Base-by-base conservation (phyloP, 2,329 filamentous ascomycete genomes). In the Tolypocladium inflatum region DNA sequence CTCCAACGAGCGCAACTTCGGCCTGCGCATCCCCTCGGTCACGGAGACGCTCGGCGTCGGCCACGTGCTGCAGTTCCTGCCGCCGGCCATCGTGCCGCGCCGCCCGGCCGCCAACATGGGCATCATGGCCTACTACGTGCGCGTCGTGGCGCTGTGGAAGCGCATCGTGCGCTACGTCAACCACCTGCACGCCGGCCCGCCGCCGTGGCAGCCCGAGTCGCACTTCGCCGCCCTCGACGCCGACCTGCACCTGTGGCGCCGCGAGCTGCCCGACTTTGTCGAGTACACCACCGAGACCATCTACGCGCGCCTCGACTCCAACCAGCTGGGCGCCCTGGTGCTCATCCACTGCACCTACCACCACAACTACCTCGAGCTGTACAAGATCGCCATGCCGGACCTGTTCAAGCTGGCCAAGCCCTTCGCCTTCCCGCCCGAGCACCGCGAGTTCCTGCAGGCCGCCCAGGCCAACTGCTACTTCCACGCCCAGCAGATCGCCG, bases 311-410 rank as follows among this genome's bases (percentile, higher is more conserved):
- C 70, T 76, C 23, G 76, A 77, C 60, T 77, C 76, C 1, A 74
- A 76, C 41, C 75, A 78, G 61, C 70, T 78, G 0, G 76, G 76
- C 17, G 75, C 75, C 11, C 66, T 78, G 48, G 72, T 76, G 15
- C 62, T 78, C 4, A 69, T 78, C 10, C 76, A 78, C 62, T 77
- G 75, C 62, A 78, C 76, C 33, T 78, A 77, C 54, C 73, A 78
- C 51, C 74, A 78, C 62, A 77, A 75, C 53, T 71, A 75, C 43
- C 66, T 77, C 5, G 76, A 78, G 60, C 67, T 78, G 2, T 78
- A 78, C 63, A 74, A 76, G 35, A 72, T 78, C 56, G 73, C 74
- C 15, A 74, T 78, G 73, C 76, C 76, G 0, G 71, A 74, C 48
- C 65, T 78, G 5, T 78, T 78, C 63, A 72, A 74, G 57, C 65